phyloP scores from a whole-genome alignment of 495 filamentous ascomycete genomes.

The Gamarada debralockiae region DNA sequence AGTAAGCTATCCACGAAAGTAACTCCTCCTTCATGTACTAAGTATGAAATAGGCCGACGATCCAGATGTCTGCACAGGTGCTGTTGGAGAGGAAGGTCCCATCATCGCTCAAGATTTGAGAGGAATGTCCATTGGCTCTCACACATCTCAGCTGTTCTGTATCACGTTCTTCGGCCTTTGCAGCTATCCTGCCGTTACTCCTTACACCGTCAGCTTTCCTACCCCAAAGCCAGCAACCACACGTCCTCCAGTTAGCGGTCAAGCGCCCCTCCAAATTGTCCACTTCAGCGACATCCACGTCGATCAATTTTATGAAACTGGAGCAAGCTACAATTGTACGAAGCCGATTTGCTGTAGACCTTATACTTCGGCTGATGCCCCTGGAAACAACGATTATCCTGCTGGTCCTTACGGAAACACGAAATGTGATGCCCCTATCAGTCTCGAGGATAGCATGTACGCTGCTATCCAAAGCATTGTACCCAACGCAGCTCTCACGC shows the following conservation, averaged over 20 bases:
- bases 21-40: too few relatives aligned
- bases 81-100: slow-evolving; percentile 48
- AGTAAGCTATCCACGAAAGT: too few relatives aligned
- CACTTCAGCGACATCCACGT: slow-evolving; percentile 56
- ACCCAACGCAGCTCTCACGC: slow-evolving; percentile 34
- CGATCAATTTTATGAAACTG: slow-evolving; percentile 45
- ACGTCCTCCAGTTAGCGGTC: slow-evolving; percentile 39
- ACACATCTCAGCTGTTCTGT: slow-evolving; percentile 46
- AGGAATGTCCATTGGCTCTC: slow-evolving; percentile 37
- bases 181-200: slow-evolving; percentile 37
- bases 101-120: slow-evolving; percentile 43
- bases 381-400: slow-evolving; percentile 37
- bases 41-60: background rate
- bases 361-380: slow-evolving; percentile 38
- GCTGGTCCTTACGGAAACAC: slow-evolving; percentile 44
- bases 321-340: slow-evolving; percentile 45
- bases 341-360: slow-evolving; percentile 54
- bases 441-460: slow-evolving; percentile 50
- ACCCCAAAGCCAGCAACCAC: slow-evolving; percentile 35
- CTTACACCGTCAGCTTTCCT: slow-evolving; percentile 39
- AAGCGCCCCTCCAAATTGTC: slow-evolving; percentile 45
- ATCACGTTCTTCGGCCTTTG: slow-evolving; percentile 46
- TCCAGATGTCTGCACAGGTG: slow-evolving; percentile 27
- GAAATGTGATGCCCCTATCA: slow-evolving; percentile 45
- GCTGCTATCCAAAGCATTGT: slow-evolving; percentile 39